Percentiles rank a stretch among this genome's conserved stretches.
phyloP scores from a whole-genome alignment of 352 stramenopile genomes.

The Globisporangium acanthophoron region DNA sequence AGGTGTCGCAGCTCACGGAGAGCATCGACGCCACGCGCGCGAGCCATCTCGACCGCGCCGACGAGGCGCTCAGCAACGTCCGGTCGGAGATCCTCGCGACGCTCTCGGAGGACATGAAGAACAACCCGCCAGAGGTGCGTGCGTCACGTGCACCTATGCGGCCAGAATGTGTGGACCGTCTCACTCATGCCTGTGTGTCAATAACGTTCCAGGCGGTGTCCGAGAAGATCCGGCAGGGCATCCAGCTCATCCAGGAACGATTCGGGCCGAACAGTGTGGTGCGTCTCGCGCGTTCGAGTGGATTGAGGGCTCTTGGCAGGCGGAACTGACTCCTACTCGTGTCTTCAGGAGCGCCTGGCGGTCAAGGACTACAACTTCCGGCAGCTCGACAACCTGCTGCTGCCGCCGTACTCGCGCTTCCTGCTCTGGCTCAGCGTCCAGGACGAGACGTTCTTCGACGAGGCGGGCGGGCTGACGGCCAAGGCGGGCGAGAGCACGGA shows the following conservation, averaged over 20 bases:
- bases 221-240: constrained; percentile 75
- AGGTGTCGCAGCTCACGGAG: constrained; percentile 84
- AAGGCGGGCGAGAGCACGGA: constrained; percentile 49
- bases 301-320: too few species aligned
- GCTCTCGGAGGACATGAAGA: constrained; percentile 65
- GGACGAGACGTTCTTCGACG: constrained; percentile 79
- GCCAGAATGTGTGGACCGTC: neutral
- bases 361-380: constrained; percentile 90
- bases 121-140: constrained; percentile 45
- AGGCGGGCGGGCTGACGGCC: constrained; percentile 37
- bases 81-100: constrained; percentile 70
- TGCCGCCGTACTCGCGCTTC: constrained; percentile 87
- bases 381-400: constrained; percentile 77
- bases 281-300: constrained; percentile 1
- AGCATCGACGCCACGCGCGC: constrained; percentile 79
- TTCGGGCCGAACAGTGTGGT: constrained; percentile 83
- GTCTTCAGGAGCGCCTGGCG: constrained; percentile 56
- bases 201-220: constrained; percentile 21
- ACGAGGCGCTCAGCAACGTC: constrained; percentile 72
- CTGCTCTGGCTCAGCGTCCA: constrained; percentile 88
- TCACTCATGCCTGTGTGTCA: constrained; percentile 3
- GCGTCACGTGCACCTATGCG: neutral
- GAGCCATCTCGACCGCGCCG: constrained; percentile 67
- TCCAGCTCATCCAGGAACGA: constrained; percentile 74
- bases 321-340: neutral